Evolutionary conservation across 2,329 filamentous ascomycete genomes (phyloP), one percentile per base, ranked within the genome.

Genomic region (Diaporthe citri): DNA sequence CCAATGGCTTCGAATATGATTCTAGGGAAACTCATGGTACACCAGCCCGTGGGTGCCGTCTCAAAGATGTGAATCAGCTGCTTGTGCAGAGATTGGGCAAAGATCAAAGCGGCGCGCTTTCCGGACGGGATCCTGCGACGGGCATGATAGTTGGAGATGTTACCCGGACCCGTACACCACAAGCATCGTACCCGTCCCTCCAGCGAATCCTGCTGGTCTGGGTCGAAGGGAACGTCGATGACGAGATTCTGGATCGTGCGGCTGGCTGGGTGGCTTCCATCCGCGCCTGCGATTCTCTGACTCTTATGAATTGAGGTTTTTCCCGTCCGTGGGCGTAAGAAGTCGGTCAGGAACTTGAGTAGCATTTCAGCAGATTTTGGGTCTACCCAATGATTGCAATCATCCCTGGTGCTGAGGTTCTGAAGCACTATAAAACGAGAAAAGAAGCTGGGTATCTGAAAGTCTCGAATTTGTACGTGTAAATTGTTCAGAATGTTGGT

Each of bases 21-120:
- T 0, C 2, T 22, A 1, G 12, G 22, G 12, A 9, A 36, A 3
- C 6, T 6, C 1, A 15, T n/a, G 12, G 0, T 17, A 7, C 9
- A 5, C 25, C 17, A 9, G 1, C 3, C 1, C 10, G 7, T 22
- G 9, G 9, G 43, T 31, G 5, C 9, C 1, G 0, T 2, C 1
- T 15, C 4, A 4, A 67, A 52, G 43, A 51, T 36, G 0, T 2
- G 1, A 3, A 36, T 8, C 22, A 67, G 10, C 31, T 25, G 1
- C 0, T 3, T 9, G 6, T 25, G 31, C 2, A 67, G 31, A 20
- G 13, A 25, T 1, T 12, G 13, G 9, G 62, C 62, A 6, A 67
- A 20, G 2, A 52, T 1, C 31, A 52, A 25, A 13, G 62, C 62
- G 5, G 31, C 7, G 46, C 46, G 28, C 22, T 67, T 51, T 20